Percentiles rank a stretch among this genome's conserved stretches.
These are phyloP conservation scores for Trichophyton equinum DNA, from an alignment of 2,329 filamentous ascomycete species.

Conservation along the genomic window DNA sequence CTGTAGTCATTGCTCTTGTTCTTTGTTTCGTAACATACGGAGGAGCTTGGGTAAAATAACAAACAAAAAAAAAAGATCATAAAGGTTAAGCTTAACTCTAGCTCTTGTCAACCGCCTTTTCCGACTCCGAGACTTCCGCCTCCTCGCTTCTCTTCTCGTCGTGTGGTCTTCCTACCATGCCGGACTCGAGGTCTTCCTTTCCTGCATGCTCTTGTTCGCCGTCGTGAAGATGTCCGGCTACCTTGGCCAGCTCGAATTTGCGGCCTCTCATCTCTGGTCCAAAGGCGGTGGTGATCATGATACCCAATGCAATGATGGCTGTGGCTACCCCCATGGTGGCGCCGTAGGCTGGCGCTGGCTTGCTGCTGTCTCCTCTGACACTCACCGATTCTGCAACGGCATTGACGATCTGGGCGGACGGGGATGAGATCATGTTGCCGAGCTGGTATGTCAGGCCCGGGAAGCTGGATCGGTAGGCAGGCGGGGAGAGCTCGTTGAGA, in stretches of 20 bases:
- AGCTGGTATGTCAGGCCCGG: conserved; percentile 53
- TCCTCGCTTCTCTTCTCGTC: not conserved
- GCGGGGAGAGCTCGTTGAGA: conserved; percentile 52
- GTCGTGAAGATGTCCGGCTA: conserved; percentile 29
- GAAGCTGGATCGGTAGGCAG: conserved; percentile 49
- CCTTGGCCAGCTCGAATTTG: conserved; percentile 50
- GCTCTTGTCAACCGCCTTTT: not conserved
- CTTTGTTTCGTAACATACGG: no score
- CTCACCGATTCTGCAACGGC: conserved; percentile 53
- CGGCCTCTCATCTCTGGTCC: conserved; percentile 64
- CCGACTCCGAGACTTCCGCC: not conserved
- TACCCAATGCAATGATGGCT: conserved; percentile 61
- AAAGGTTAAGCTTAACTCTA: not conserved
- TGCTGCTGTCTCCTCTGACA: conserved; percentile 43
- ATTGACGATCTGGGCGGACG: conserved; percentile 64
- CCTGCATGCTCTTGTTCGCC: not conserved
- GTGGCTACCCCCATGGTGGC: conserved; percentile 65
- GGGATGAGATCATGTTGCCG: conserved; percentile 49
- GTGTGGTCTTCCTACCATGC: not conserved
- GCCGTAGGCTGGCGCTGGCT: conserved; percentile 56
- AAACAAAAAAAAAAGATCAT: no score
- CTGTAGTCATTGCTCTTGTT: no score
- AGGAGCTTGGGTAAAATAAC: no score
- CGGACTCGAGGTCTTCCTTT: not conserved
- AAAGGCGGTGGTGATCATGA: conserved; percentile 53